Evolutionary conservation across 768 basidiomycete species (phyloP).

Genomic region (Paxillus involutus): DNA sequence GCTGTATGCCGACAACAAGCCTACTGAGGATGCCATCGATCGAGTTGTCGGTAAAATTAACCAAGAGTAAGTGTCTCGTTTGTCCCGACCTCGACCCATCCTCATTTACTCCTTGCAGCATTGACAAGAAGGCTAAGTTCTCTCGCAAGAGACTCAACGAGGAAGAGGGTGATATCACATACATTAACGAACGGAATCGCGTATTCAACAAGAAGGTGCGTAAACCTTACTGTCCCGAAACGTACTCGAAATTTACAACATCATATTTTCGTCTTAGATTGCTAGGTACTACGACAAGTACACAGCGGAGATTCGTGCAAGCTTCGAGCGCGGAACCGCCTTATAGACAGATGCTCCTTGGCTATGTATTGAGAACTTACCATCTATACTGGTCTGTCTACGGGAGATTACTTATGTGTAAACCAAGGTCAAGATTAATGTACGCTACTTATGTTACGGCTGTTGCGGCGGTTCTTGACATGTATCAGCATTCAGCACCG

Average conservation of each 20-base stretch:
- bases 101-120: conserved; percentile 40
- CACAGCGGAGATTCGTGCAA: conserved; percentile 92
- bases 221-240: not conserved
- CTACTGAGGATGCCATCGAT: conserved; percentile 92
- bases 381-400: no score
- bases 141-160: conserved; percentile 89
- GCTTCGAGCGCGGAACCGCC: conserved; percentile 97
- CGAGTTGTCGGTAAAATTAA: conserved; percentile 90
- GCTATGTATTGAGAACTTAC: conserved; percentile 4
- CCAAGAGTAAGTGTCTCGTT: conserved; percentile 53
- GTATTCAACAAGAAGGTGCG: conserved; percentile 96
- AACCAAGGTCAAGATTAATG: no score
- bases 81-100: not conserved
- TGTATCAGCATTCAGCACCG: no score
- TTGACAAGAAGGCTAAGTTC: conserved; percentile 89
- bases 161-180: conserved; percentile 94
- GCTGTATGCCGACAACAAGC: conserved; percentile 93
- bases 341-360: conserved; percentile 42
- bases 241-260: not conserved
- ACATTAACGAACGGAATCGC: conserved; percentile 98
- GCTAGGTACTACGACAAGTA: conserved; percentile 97
- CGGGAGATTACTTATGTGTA: no score
- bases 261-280: conserved; percentile 50
- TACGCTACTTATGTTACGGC: no score
- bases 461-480: no score